Evolutionary conservation across 768 basidiomycete genomes (phyloP), one percentile per base, ranked within the genome.

Genomic region (Nidularia pulvinata): DNA sequence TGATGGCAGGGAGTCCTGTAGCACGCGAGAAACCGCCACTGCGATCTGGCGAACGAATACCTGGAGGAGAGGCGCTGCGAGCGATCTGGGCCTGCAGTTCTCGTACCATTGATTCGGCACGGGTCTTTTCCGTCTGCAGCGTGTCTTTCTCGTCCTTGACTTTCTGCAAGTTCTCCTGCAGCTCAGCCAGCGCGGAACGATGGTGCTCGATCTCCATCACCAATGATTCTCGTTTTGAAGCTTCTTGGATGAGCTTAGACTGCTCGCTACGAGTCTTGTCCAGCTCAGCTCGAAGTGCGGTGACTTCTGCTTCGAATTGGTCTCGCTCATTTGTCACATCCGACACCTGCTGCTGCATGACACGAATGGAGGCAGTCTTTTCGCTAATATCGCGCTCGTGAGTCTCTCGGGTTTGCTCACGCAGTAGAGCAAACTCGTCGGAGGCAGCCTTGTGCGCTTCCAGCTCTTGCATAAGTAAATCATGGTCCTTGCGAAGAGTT

Each of bases 141-240:
- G 62, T 76, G 64, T 91, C 93, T 68, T 89, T 90, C 71, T 93
- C 91, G 61, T 93, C 88, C 71, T 89, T 90, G 62, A 85, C 83
- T 46, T 81, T 83, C 66, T 91, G 89, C 25, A 93, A 72, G 57
- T 81, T 85, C 55, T 88, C 86, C 59, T 93, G 91, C 67, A 88
- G 71, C 60, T 93, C 91, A 25, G 86, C 85, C 13, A 93, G 75
- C 32, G 85, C 75, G 7, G 85, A 86, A 25, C 89, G 89, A 66
- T 91, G 89, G 35, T 78, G 83, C 60, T 93, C 91, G 34, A 94
- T 73, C 62, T 95, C 91, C 19, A 81, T 78, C 7, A 82, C 83
- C 36, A 92, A 76, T 14, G 88, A 86, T 59, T 91, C 83, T 39
- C 84, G 86, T 59, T 88, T 86, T 6, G 89, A 89, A 7, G 83